A percentile compares a stretch with the other conserved stretches of the same genome.
phyloP scores from a whole-genome alignment of 192 early-diverging fungal genomes.

The Coemansia erecta region DNA sequence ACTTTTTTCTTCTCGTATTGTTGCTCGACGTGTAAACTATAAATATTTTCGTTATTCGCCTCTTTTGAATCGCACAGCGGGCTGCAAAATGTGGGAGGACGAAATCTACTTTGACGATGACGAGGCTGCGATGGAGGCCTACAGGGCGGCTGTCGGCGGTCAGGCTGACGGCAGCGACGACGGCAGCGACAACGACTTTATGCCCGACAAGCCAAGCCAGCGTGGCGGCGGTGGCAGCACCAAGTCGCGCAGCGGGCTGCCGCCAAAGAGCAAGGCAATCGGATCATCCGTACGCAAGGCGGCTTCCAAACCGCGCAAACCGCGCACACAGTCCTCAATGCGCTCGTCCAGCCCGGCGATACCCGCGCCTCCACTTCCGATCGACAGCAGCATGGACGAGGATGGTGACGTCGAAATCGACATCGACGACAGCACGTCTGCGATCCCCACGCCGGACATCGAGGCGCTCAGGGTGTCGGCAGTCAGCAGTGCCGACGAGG shows the following conservation, averaged over 20 bases:
- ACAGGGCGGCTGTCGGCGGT: slow-evolving; percentile 20
- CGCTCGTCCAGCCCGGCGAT: slow-evolving; percentile 22
- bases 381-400: background rate
- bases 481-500: slow-evolving; percentile 10
- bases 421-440: slow-evolving; percentile 18
- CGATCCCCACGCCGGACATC: slow-evolving; percentile 46
- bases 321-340: slow-evolving; percentile 6
- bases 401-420: slow-evolving; percentile 17
- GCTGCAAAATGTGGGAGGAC: slow-evolving; percentile 39
- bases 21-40: too few species aligned
- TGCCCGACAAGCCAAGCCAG: slow-evolving; percentile 19
- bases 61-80: background rate
- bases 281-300: slow-evolving; percentile 2
- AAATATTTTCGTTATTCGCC: background rate
- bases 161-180: slow-evolving; percentile 12
- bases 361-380: background rate
- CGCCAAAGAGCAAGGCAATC: slow-evolving; percentile 11
- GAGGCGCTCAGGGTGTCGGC: slow-evolving; percentile 26
- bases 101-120: slow-evolving; percentile 48
- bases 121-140: slow-evolving; percentile 49
- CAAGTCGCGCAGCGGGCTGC: slow-evolving; percentile 14
- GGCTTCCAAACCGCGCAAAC: slow-evolving; percentile 21
- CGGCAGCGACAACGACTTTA: slow-evolving; percentile 27
- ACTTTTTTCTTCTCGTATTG: too few species aligned
- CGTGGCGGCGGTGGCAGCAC: slow-evolving; percentile 2